These are phyloP conservation scores for Cystofilobasidium macerans DNA, from an alignment of 768 basidiomycete genomes.

Conservation along the genomic window DNA sequence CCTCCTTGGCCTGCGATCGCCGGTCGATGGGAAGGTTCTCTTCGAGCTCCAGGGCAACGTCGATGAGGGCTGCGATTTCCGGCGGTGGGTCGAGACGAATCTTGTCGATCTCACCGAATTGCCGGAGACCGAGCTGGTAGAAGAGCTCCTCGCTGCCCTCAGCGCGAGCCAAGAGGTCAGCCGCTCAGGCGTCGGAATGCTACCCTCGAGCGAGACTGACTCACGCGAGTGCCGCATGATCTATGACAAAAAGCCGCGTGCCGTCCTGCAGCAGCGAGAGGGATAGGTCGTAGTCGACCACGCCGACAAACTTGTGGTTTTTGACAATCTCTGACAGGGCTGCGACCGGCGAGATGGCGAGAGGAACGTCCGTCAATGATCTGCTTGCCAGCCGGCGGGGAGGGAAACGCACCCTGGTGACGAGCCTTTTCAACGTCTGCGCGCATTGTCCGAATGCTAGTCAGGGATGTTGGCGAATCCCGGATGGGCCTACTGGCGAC, in stretches of 20 bases:
- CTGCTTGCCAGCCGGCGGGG: background rate
- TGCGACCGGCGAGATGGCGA: conserved; percentile 34
- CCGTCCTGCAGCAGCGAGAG: conserved; percentile 75
- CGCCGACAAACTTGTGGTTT: conserved; percentile 83
- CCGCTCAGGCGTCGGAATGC: too few species aligned
- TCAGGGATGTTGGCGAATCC: conserved; percentile 64
- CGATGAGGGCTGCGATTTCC: conserved; percentile 54
- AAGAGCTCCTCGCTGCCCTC: conserved; percentile 72
- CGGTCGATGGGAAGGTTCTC: conserved; percentile 43
- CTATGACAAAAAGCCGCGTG: conserved; percentile 79
- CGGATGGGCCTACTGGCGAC: conserved; percentile 41
- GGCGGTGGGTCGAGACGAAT: conserved; percentile 77
- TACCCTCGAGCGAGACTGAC: conserved; percentile 34
- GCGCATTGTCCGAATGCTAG: conserved; percentile 61
- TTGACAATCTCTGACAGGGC: conserved; percentile 72
- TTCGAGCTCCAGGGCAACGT: conserved; percentile 67
- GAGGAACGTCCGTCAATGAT: background rate
- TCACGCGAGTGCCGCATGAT: conserved; percentile 72
- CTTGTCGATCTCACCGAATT: conserved; percentile 71
- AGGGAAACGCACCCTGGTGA: conserved; percentile 52
- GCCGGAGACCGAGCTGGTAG: conserved; percentile 81
- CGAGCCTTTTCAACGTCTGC: conserved; percentile 49
- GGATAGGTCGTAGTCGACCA: conserved; percentile 63
- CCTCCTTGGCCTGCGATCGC: conserved; percentile 28
- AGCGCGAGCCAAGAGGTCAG: conserved; percentile 1